Percentiles rank a stretch among this genome's conserved stretches.
phyloP scores from a whole-genome alignment of 73 alveolate species.

The Tetrahymena thermophila region DNA sequence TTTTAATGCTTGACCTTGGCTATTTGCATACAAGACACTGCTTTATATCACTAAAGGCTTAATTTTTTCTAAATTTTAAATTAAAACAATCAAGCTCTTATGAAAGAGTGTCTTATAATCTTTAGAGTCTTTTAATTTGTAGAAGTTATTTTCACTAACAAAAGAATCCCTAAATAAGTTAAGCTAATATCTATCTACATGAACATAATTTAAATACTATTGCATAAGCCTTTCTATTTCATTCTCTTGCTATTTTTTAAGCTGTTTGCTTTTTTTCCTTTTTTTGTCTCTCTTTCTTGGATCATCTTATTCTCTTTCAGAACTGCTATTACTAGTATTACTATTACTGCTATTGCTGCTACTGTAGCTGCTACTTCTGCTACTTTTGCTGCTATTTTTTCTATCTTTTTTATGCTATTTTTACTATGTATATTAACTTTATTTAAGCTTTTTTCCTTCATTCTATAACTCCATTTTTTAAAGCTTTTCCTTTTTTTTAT shows the following conservation, averaged over 20 bases:
- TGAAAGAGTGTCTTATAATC: constrained; percentile 1
- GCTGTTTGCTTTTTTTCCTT: neutral
- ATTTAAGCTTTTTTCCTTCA: neutral
- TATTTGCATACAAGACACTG: neutral
- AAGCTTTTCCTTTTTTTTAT: neutral
- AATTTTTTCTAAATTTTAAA: neutral
- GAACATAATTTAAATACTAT: neutral
- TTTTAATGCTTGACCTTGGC: neutral
- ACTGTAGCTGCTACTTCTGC: neutral
- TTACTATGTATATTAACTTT: neutral
- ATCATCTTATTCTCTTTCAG: neutral
- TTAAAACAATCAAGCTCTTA: neutral
- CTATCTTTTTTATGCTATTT: neutral
- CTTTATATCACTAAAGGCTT: neutral
- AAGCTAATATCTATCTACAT: neutral
- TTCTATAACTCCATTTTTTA: neutral
- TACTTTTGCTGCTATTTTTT: neutral
- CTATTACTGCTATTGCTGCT: neutral
- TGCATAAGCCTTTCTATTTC: neutral
- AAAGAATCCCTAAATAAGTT: neutral
- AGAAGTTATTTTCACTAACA: neutral
- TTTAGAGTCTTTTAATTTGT: neutral
- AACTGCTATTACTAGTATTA: neutral
- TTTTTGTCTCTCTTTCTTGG: neutral
- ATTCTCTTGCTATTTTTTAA: neutral